Conservation (phyloP, 1,139 yeast species). For the Protomyces macrosporus region DNA sequence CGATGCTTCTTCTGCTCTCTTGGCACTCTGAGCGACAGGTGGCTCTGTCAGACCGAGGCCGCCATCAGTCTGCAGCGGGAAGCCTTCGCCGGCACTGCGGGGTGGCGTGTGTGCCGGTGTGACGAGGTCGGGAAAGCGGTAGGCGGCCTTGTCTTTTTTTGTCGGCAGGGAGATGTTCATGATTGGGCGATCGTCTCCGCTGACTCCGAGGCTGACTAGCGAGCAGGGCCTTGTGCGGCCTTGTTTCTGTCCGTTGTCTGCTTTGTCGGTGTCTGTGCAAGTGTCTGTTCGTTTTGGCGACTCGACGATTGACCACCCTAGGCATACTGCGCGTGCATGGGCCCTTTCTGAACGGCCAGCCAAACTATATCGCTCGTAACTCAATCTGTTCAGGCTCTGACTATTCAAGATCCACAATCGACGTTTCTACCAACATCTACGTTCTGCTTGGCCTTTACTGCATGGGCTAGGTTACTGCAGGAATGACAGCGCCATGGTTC, state of each 20-base stretch:
- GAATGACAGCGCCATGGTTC: no score
- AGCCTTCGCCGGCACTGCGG: background rate
- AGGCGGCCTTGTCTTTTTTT: background rate
- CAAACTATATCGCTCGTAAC: no score
- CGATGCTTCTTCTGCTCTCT: slow-evolving; percentile 1
- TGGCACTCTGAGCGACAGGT: background rate
- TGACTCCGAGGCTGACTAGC: background rate
- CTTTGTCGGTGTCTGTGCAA: no score
- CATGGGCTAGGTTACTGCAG: no score
- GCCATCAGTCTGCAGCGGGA: slow-evolving; percentile 1
- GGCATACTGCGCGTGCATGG: no score
- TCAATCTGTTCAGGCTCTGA: no score
- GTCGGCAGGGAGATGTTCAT: slow-evolving; percentile 1
- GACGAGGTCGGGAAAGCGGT: slow-evolving; percentile 20
- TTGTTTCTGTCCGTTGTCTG: background rate
- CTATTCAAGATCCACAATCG: no score
- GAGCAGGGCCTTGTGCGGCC: background rate
- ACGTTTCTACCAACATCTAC: no score
- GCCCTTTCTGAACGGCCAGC: no score
- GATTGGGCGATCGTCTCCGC: background rate
- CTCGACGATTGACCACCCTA: no score
- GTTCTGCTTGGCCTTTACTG: no score
- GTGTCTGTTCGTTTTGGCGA: no score
- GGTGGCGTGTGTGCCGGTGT: slow-evolving; percentile 14
- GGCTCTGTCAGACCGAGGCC: slow-evolving; percentile 1